Evolutionary conservation across 768 basidiomycete genomes (phyloP), one percentile per base, ranked within the genome.

Genomic region (Leccinum ochraceum): DNA sequence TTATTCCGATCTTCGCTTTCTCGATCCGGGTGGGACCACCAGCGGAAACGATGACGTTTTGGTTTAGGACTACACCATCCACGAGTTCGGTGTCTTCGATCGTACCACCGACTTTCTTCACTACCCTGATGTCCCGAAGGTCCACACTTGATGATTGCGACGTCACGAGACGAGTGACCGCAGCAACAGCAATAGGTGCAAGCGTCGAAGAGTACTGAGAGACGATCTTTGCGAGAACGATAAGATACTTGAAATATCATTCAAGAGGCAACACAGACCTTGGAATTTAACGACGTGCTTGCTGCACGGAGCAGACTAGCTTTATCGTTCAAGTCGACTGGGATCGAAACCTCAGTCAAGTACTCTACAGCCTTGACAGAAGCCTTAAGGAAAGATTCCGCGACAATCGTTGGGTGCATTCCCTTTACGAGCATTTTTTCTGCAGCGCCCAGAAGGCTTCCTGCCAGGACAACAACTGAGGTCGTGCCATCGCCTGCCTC

Each of bases 401-500:
- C 94, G 64, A 98, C 92, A 72, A 95, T 92, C 6, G 95, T 97
- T 7, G 97, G 95, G 76, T 99, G 97, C 58, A 99, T 96, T 76
- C 94, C 95, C 76, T 98, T 98, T 67, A 87, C 82, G 42, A 98
- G 80, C 86, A 98, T 89, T 80, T 95, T 97, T 78, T 98, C 97
- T 20, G 97, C 96, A 26, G 96, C 96, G 51, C 89, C 90, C 5
- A 99, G 80, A 46, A 99, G 78, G 70, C 90, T 91, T 51, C 97
- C 97, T 20, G 97, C 97, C 30, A 99, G 82, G 22, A 99, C 94
- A 49, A 99, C 97, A 32, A 99, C 97, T 24, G 92, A 90, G 5
- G 97, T 99, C 9, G 97, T 99, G 6, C 97, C 97, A 74, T 99
- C 97, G 60, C 97, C 97, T 20, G 97, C 97, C 75, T 98, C 97